Conservation (phyloP, 495 filamentous ascomycete genomes). For the Delitschia confertaspora region DNA sequence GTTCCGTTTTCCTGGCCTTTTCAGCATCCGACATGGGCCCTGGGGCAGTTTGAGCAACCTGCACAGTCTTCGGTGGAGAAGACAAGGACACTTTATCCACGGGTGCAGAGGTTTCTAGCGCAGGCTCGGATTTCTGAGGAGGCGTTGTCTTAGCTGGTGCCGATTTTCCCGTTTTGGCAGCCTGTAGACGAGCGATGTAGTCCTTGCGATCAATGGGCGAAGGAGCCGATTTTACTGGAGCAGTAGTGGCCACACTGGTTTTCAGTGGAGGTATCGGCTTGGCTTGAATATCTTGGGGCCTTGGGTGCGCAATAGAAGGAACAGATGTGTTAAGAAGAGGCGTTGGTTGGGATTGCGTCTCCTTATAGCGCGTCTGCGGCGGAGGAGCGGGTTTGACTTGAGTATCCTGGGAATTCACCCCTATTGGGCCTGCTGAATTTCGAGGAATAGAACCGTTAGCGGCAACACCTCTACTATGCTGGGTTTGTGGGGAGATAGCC, state of each 20-base stretch:
- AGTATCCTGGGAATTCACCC: too few relatives aligned
- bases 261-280: constrained; percentile 6
- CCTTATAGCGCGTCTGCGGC: not conserved
- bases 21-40: constrained; percentile 1
- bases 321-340: not conserved
- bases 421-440: too few relatives aligned
- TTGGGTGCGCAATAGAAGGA: too few relatives aligned
- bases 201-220: constrained; percentile 59
- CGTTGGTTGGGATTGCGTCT: not conserved
- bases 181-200: constrained; percentile 63
- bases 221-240: constrained; percentile 7
- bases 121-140: not conserved
- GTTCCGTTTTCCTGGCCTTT: constrained; percentile 22
- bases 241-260: constrained; percentile 1
- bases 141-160: not conserved
- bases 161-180: constrained; percentile 41
- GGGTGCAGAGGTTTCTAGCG: not conserved
- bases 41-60: not conserved
- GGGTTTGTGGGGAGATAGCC: not conserved
- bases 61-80: not conserved
- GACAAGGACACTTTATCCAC: too few relatives aligned
- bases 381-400: too few relatives aligned
- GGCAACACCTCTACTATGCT: too few relatives aligned
- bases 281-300: not conserved
- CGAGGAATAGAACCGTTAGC: too few relatives aligned